A percentile compares a stretch with the other conserved stretches of the same genome.
phyloP scores from a whole-genome alignment of 2,329 filamentous ascomycete species.

The Stachybotrys echinatus region DNA sequence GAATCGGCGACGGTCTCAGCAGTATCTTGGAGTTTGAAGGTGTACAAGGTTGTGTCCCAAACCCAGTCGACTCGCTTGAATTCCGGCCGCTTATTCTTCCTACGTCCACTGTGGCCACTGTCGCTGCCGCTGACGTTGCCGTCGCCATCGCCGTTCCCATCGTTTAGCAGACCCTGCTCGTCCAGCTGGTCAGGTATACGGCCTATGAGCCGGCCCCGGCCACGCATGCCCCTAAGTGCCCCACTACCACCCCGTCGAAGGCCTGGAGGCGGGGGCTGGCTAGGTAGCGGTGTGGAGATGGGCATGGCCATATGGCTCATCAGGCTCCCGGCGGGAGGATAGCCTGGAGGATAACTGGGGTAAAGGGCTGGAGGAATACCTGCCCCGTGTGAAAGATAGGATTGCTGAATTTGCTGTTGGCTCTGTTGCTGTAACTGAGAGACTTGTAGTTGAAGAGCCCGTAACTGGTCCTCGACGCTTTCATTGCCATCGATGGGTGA shows the following conservation, averaged over 20 bases:
- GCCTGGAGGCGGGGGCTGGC: background rate
- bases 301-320: too few species aligned
- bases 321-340: too few species aligned
- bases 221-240: background rate
- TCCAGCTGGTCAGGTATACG: background rate
- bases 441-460: slow-evolving; percentile 20
- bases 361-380: too few species aligned
- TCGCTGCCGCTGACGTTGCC: background rate
- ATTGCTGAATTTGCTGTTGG: slow-evolving; percentile 2
- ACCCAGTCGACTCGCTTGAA: slow-evolving; percentile 51
- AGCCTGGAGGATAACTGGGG: too few species aligned
- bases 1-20: slow-evolving; percentile 37
- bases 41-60: slow-evolving; percentile 45
- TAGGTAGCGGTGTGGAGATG: too few species aligned
- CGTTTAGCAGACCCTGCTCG: background rate
- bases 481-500: background rate
- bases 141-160: background rate
- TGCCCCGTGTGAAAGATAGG: too few species aligned
- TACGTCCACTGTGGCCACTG: slow-evolving; percentile 10
- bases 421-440: slow-evolving; percentile 17
- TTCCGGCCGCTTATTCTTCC: slow-evolving; percentile 21
- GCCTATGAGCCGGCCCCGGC: background rate
- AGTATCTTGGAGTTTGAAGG: slow-evolving; percentile 51
- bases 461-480: slow-evolving; percentile 20
- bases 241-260: background rate